These are phyloP conservation scores for Macadamia tetraphylla DNA, from an alignment of 164 flowering plant species.

Conservation along the genomic window DNA sequence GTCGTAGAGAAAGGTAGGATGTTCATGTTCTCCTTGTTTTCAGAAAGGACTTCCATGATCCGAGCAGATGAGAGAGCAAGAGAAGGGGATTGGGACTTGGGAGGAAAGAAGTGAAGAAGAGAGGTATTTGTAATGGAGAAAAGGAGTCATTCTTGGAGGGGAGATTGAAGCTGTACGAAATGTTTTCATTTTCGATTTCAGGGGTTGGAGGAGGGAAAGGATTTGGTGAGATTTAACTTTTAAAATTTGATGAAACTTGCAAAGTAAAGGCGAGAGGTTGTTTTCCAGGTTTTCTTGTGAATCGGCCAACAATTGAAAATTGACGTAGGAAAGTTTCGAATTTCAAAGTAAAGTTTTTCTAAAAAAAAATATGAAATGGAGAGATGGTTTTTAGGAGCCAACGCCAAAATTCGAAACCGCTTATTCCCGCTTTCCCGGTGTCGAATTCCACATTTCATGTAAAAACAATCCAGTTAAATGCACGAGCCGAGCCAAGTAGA, in stretches of 20 bases:
- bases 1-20: conserved; percentile 13
- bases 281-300: background rate
- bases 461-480: too few relatives aligned
- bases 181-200: background rate
- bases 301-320: background rate
- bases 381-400: too few relatives aligned
- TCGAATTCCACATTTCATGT: too few relatives aligned
- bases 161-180: background rate
- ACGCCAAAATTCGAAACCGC: too few relatives aligned
- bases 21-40: conserved; percentile 18
- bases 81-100: background rate
- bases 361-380: background rate
- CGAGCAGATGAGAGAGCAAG: background rate
- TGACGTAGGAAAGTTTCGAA: background rate
- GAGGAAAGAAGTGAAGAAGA: background rate
- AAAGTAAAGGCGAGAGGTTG: too few relatives aligned
- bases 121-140: conserved; percentile 12
- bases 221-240: background rate
- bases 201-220: background rate
- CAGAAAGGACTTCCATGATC: conserved; percentile 9
- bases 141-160: conserved; percentile 13
- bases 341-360: background rate
- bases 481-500: too few relatives aligned
- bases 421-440: too few relatives aligned
- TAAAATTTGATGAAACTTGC: too few relatives aligned